Base-by-base conservation (phyloP, 495 filamentous ascomycete species). In the Neohortaea acidophila region DNA sequence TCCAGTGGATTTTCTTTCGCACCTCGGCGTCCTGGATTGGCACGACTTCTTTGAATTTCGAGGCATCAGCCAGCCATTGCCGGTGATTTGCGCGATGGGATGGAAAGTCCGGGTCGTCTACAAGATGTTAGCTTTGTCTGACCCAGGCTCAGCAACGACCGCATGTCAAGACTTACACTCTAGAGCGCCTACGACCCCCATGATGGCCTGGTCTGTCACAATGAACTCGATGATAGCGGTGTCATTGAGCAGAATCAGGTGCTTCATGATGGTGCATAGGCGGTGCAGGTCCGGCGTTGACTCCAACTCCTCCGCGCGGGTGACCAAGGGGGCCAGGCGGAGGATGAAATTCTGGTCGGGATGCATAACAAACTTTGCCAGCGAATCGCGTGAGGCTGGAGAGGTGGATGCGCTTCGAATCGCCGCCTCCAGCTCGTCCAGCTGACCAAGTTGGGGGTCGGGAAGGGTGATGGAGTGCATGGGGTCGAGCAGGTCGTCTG, bases 211-310 rank as follows among this genome's bases (percentile, higher is more conserved):
- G 61, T 97, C 91, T 6, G 79, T 81, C 6, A 97, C 87, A 31
- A 85, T 81, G 33, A 79, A 75, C 55, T 97, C 89, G 44, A 97
- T 92, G 42, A 97, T 92, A 39, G 73, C 64, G 24, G 77, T 92
- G 52, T 97, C 91, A 56, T 97, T 97, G 17, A 97, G 70, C 30
- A 96, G 65, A 33, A 97, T 84, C 24, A 94, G 69, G 37, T 75
- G 80, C 65, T 97, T 97, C 84, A 94, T 93, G 56, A 97, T 93
- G 53, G 84, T 92, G 74, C 89, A 97, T 15, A 97, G 63, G 21
- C 79, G 71, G 54, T 96, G 91, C 21, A 97, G 64, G 51, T 94
- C 86, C 0, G 68, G 52, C 21, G 93, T 60, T 45, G 79, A 84
- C 55, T 97, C 85, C 41, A 92, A 65, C 53, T 94, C 83, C 59